Conservation (phyloP, 352 stramenopile species). For the Phytophthora sojae region DNA sequence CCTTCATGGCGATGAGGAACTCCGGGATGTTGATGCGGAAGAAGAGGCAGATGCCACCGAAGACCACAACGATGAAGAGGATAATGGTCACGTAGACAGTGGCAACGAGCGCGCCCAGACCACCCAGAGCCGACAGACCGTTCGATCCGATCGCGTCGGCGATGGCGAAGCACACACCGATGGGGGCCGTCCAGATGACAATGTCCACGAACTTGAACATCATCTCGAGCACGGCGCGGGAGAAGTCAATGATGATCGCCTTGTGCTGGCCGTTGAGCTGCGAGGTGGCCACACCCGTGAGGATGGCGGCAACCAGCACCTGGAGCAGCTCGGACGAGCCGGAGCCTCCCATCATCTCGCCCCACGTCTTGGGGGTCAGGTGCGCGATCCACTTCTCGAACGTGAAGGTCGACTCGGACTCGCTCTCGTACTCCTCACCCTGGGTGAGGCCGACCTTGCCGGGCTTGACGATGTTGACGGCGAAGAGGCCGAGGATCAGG, state of each 20-base stretch:
- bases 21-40: constrained; percentile 58
- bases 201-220: constrained; percentile 80
- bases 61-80: constrained; percentile 59
- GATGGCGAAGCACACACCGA: constrained; percentile 68
- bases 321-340: constrained; percentile 67
- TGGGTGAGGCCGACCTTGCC: constrained; percentile 49
- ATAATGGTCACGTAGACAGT: constrained; percentile 61
- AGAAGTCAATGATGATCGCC: constrained; percentile 48
- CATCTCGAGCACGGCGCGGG: constrained; percentile 60
- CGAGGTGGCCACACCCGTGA: constrained; percentile 51
- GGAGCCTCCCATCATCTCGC: constrained; percentile 70
- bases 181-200: constrained; percentile 66
- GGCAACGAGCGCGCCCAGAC: constrained; percentile 47
- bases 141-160: constrained; percentile 61
- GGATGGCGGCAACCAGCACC: constrained; percentile 57
- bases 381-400: constrained; percentile 67
- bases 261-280: constrained; percentile 48
- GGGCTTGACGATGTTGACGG: constrained; percentile 66
- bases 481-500: constrained; percentile 52
- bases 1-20: constrained; percentile 59
- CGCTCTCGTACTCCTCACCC: constrained; percentile 42
- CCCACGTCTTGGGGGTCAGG: constrained; percentile 72
- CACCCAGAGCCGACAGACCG: constrained; percentile 48
- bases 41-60: constrained; percentile 45
- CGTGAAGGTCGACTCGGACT: constrained; percentile 37